Conservation (phyloP, 495 filamentous ascomycete species). For the Penicillium crystallinum region DNA sequence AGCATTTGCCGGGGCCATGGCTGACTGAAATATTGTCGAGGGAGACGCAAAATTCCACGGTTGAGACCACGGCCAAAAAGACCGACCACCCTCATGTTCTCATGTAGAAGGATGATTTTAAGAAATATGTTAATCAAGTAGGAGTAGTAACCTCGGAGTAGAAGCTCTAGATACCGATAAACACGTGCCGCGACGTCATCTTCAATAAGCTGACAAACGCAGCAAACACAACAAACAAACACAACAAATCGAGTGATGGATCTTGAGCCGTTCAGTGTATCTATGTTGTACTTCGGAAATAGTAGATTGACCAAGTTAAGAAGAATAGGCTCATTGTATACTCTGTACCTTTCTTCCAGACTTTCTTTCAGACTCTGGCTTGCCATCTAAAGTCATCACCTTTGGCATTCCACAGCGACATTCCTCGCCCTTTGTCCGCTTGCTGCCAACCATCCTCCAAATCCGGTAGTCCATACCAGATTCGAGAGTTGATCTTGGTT, state of each 20-base stretch:
- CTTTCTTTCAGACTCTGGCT: background rate
- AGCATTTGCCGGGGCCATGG: conserved; percentile 25
- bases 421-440: conserved; percentile 6
- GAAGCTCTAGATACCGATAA: conserved; percentile 2
- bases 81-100: conserved; percentile 53
- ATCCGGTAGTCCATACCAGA: conserved; percentile 5
- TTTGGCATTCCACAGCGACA: conserved; percentile 10
- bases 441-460: background rate
- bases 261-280: too few species aligned
- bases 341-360: background rate
- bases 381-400: background rate
- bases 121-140: background rate
- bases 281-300: too few species aligned
- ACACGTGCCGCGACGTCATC: conserved; percentile 10
- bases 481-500: conserved; percentile 11
- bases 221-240: background rate
- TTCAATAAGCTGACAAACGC: background rate
- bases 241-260: too few species aligned
- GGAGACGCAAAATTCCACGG: conserved; percentile 21
- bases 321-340: background rate
- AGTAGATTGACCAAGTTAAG: background rate
- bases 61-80: conserved; percentile 50
- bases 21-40: conserved; percentile 13
- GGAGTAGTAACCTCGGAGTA: background rate
- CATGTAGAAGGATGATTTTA: conserved; percentile 8